Evolutionary conservation across 306 rosid species (phyloP).

Genomic region (Ormosia semicastrata): DNA sequence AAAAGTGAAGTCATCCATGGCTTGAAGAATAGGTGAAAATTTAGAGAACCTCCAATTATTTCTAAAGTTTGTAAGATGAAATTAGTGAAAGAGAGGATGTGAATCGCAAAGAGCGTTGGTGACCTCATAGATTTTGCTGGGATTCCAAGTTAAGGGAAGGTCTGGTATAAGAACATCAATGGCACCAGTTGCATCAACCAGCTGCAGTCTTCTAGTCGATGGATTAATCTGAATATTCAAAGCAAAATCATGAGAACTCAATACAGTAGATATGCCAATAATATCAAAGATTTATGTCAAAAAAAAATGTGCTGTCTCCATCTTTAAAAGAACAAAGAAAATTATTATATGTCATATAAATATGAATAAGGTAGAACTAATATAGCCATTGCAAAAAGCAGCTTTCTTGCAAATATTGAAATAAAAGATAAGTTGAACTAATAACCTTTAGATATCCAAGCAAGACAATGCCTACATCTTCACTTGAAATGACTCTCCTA

Average conservation of each 20-base stretch:
- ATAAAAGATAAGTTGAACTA: conserved; percentile 22
- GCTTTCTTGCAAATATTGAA: conserved; percentile 11
- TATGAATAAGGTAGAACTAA: conserved; percentile 1
- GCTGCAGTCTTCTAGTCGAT: conserved; percentile 67
- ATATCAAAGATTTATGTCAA: not conserved
- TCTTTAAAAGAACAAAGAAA: conserved; percentile 2
- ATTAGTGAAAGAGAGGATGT: not conserved
- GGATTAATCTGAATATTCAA: conserved; percentile 58
- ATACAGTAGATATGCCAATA: conserved; percentile 8
- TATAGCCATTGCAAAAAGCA: conserved; percentile 8
- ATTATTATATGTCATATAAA: not conserved
- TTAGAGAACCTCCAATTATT: not conserved
- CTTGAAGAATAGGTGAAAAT: conserved; percentile 17
- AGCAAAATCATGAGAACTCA: conserved; percentile 11
- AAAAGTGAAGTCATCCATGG: conserved; percentile 21
- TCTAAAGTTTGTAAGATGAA: not conserved
- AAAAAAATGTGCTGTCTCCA: not conserved
- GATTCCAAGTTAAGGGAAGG: conserved; percentile 72
- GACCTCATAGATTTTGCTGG: conserved; percentile 66
- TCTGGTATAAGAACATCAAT: conserved; percentile 86
- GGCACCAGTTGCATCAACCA: conserved; percentile 82
- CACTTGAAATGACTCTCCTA: conserved; percentile 59
- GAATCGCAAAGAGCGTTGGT: not conserved
- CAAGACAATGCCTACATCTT: conserved; percentile 63
- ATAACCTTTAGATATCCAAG: conserved; percentile 77